Evolutionary conservation across 139 green algal species (phyloP).

Genomic region (Pleodorina starrii): DNA sequence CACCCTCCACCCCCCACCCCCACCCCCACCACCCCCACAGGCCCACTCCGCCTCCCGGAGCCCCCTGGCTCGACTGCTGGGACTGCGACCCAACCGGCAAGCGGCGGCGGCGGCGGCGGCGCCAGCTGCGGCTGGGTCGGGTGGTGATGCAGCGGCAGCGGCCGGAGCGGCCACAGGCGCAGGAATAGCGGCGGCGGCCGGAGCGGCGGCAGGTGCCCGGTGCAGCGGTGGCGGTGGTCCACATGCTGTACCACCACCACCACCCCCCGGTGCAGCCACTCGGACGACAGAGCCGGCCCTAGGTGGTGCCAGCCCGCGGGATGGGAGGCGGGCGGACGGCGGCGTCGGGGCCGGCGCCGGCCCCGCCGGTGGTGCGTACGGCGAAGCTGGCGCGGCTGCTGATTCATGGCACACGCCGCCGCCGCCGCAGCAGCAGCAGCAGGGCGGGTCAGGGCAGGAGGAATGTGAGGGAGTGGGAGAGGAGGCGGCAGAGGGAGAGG

Average conservation of each 20-base stretch:
- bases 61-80: constrained; percentile 18
- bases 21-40: background rate
- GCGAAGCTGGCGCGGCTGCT: no score
- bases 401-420: background rate
- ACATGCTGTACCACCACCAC: no score
- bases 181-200: background rate
- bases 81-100: background rate
- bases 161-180: background rate
- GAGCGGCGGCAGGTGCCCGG: background rate
- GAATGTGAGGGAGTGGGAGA: background rate
- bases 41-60: background rate
- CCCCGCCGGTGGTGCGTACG: background rate
- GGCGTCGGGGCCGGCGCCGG: background rate
- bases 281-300: constrained; percentile 19
- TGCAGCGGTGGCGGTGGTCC: background rate
- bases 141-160: background rate
- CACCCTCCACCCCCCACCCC: background rate
- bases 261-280: background rate
- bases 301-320: background rate
- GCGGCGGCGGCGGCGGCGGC: constrained; percentile 11
- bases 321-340: background rate
- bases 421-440: no score
- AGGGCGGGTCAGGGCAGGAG: no score
- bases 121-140: background rate
- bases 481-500: background rate